Conservation (phyloP, 768 basidiomycete species). For the Xerocomellus amylosporus region DNA sequence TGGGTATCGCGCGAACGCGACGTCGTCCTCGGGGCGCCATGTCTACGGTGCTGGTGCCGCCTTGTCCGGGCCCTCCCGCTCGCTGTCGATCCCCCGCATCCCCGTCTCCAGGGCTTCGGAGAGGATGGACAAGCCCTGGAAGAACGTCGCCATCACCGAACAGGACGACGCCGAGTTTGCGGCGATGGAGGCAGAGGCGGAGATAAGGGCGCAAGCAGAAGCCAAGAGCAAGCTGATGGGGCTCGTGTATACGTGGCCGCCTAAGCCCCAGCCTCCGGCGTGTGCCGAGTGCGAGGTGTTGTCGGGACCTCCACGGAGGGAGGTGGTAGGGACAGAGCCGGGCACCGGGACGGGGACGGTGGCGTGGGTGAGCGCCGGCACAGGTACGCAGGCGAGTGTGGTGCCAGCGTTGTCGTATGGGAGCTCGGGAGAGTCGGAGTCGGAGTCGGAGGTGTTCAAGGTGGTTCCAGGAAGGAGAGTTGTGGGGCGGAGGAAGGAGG, state of each 20-base stretch:
- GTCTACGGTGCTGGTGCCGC: no score
- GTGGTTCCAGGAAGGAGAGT: neutral
- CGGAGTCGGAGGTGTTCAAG: constrained; percentile 4
- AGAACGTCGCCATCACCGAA: constrained; percentile 29
- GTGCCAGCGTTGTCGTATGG: constrained; percentile 10
- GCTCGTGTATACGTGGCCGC: constrained; percentile 26
- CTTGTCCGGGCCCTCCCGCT: no score
- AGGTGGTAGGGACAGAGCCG: neutral
- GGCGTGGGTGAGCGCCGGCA: neutral
- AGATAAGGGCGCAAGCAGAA: neutral
- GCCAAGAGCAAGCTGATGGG: constrained; percentile 1
- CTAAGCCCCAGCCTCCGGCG: neutral
- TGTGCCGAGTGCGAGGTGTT: constrained; percentile 9
- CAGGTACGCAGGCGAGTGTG: neutral
- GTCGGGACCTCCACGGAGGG: neutral
- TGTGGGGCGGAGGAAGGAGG: neutral
- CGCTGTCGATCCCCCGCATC: neutral
- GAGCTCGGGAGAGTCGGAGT: constrained; percentile 14
- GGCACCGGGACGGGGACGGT: no score
- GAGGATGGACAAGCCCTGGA: constrained; percentile 24
- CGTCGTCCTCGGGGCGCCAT: neutral
- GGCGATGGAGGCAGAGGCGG: neutral
- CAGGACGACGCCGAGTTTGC: constrained; percentile 24
- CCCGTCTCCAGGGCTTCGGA: neutral
- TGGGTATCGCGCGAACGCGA: neutral